These are phyloP conservation scores for Lonicera japonica DNA, from an alignment of 129 eudicot species.

Conservation along the genomic window DNA sequence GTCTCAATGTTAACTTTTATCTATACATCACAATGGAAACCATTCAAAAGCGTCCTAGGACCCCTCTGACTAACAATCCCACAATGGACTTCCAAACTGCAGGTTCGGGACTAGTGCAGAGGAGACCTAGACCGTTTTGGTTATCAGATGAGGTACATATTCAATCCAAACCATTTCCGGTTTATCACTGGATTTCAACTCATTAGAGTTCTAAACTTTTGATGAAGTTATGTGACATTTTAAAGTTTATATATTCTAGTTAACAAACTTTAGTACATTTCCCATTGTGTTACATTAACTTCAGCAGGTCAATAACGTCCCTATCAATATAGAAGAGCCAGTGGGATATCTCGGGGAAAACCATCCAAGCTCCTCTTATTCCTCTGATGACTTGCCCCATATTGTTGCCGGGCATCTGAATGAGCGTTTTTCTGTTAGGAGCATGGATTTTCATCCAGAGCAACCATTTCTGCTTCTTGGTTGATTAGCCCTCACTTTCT, in stretches of 20 bases:
- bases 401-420: conserved; percentile 37
- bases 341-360: conserved; percentile 26
- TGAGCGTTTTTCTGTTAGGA: conserved; percentile 58
- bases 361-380: conserved; percentile 22
- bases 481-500: conserved; percentile 12
- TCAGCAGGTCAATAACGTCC: conserved; percentile 38
- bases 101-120: conserved; percentile 44
- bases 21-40: conserved; percentile 21
- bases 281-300: no score
- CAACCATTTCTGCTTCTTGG: conserved; percentile 60
- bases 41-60: conserved; percentile 44
- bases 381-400: conserved; percentile 50
- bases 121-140: conserved; percentile 50
- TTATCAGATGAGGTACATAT: conserved; percentile 50
- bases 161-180: background rate
- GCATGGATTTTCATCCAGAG: conserved; percentile 72
- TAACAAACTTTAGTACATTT: no score
- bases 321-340: conserved; percentile 33
- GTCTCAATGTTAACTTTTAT: background rate
- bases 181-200: no score
- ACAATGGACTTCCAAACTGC: conserved; percentile 36
- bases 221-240: no score
- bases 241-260: no score
- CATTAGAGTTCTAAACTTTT: no score
- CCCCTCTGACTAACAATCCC: conserved; percentile 33